Conservation (phyloP, 805 yeast genomes). For the Candida fluviatilis region DNA sequence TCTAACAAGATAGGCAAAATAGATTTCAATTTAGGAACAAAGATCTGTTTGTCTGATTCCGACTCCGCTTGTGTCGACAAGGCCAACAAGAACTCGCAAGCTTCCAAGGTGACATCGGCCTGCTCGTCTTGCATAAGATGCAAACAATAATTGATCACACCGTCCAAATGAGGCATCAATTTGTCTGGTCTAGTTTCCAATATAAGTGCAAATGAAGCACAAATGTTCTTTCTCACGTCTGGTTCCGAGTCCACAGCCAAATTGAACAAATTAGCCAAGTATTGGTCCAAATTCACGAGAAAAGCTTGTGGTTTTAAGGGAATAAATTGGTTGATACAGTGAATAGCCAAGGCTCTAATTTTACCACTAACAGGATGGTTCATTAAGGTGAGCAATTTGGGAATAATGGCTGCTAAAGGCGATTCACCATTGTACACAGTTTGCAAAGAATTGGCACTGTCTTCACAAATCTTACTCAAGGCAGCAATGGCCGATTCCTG, state of each 20-base stretch:
- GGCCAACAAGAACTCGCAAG: slow-evolving; percentile 84
- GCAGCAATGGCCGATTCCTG: slow-evolving; percentile 81
- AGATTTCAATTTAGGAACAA: slow-evolving; percentile 53
- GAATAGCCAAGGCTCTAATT: slow-evolving; percentile 59
- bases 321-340: slow-evolving; percentile 74
- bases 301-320: slow-evolving; percentile 66
- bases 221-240: slow-evolving; percentile 66
- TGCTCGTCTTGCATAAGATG: slow-evolving; percentile 61
- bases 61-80: slow-evolving; percentile 64
- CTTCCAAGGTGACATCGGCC: slow-evolving; percentile 79
- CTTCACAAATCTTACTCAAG: slow-evolving; percentile 86
- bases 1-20: slow-evolving; percentile 75
- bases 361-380: slow-evolving; percentile 33
- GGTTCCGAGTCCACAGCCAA: slow-evolving; percentile 62
- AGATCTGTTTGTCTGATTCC: slow-evolving; percentile 26
- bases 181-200: slow-evolving; percentile 79
- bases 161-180: slow-evolving; percentile 72
- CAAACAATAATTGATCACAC: slow-evolving; percentile 79
- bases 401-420: slow-evolving; percentile 67
- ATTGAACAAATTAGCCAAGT: slow-evolving; percentile 57
- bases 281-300: slow-evolving; percentile 60
- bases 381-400: slow-evolving; percentile 55
- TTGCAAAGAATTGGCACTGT: slow-evolving; percentile 64
- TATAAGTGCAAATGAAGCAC: slow-evolving; percentile 68
- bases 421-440: slow-evolving; percentile 58